phyloP scores from a whole-genome alignment of 352 stramenopile species.

The Pythium folliculosum region DNA sequence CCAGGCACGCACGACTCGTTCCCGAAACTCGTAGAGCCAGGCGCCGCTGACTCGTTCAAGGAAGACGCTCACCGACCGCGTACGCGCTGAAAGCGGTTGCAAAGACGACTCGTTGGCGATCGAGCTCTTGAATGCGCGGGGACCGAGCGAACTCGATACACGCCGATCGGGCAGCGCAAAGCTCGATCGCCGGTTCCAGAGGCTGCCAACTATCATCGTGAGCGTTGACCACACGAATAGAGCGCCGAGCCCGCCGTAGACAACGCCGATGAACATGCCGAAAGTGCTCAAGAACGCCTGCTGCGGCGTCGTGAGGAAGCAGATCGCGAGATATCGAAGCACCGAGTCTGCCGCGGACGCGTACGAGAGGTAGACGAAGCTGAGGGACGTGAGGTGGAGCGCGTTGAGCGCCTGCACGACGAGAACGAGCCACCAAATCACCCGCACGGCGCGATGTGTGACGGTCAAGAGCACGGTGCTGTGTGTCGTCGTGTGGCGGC shows the following conservation, averaged over 20 bases:
- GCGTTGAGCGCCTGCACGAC: conserved; percentile 5
- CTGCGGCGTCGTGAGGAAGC: conserved; percentile 2
- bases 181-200: conserved; percentile 3
- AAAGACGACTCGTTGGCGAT: too few species aligned
- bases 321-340: not conserved
- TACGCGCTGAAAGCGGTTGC: too few species aligned
- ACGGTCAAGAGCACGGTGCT: conserved; percentile 1
- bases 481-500: too few species aligned
- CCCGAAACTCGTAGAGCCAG: not conserved
- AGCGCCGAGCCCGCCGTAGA: not conserved
- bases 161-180: not conserved
- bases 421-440: conserved; percentile 12
- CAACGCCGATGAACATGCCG: not conserved
- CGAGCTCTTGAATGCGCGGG: too few species aligned
- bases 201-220: not conserved
- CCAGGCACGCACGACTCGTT: not conserved
- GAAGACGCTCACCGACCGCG: too few species aligned
- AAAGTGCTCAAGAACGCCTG: conserved; percentile 2
- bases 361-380: conserved; percentile 11
- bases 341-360: not conserved
- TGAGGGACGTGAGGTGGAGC: not conserved
- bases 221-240: not conserved
- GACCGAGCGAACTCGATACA: too few species aligned
- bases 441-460: not conserved
- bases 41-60: not conserved